These are phyloP conservation scores for Globisporangium iwayamae DNA, from an alignment of 352 stramenopile species.

Conservation along the genomic window DNA sequence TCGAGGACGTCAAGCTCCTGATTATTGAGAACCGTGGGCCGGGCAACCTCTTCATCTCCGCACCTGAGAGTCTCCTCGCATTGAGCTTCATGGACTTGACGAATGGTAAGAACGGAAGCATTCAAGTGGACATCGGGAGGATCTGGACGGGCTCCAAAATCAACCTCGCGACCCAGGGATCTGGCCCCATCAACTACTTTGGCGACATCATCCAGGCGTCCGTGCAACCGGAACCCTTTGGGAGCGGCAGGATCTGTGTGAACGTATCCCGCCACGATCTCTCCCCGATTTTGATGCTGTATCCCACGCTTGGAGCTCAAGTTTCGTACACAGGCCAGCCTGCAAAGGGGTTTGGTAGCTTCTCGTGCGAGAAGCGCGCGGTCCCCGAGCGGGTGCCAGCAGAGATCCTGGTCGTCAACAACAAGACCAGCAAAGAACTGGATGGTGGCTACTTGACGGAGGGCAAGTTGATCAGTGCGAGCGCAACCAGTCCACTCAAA, in stretches of 20 bases:
- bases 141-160: neutral
- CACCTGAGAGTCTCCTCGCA: neutral
- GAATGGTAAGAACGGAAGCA: neutral
- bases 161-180: neutral
- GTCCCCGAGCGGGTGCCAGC: neutral
- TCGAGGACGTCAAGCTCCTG: neutral
- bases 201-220: neutral
- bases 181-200: neutral
- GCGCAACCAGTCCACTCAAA: neutral
- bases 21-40: neutral
- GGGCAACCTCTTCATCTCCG: neutral
- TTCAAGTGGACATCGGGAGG: neutral
- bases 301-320: neutral
- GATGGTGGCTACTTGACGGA: too few species aligned
- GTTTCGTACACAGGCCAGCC: neutral
- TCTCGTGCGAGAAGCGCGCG: neutral
- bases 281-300: neutral
- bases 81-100: neutral
- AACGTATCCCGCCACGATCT: neutral
- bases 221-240: neutral
- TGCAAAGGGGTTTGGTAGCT: neutral
- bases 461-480: neutral
- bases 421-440: neutral
- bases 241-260: neutral
- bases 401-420: neutral